Evolutionary conservation across 2,329 filamentous ascomycete species (phyloP).

Genomic region (Xylaria sp.): DNA sequence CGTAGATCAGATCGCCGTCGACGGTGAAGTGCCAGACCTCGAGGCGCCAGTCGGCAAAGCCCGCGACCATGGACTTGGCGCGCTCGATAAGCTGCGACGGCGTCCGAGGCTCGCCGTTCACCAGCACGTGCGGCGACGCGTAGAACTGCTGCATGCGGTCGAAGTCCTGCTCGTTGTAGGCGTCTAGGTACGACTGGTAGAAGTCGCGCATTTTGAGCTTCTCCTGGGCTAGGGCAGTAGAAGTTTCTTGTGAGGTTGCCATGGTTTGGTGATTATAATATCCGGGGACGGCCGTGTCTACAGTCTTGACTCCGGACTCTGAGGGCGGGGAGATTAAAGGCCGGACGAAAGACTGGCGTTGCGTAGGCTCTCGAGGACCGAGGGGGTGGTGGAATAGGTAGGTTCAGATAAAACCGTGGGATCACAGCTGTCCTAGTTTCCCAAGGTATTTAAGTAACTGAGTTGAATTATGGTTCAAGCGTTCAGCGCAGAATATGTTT

Average conservation of each 20-base stretch:
- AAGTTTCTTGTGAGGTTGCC: not conserved
- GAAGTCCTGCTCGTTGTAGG: constrained; percentile 13
- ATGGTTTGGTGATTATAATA: too few relatives aligned
- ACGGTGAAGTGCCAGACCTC: constrained; percentile 22
- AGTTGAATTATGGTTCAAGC: too few relatives aligned
- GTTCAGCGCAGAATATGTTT: too few relatives aligned
- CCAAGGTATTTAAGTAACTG: too few relatives aligned
- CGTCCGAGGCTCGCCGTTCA: constrained; percentile 15
- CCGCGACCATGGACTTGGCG: constrained; percentile 6
- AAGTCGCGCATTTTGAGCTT: constrained; percentile 17
- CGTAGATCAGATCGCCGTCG: constrained; percentile 13
- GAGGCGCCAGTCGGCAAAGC: constrained; percentile 14
- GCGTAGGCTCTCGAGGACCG: too few relatives aligned
- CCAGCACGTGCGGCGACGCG: constrained; percentile 10
- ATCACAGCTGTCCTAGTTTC: too few relatives aligned
- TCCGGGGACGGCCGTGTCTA: too few relatives aligned
- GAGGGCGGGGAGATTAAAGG: too few relatives aligned
- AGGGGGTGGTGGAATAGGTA: too few relatives aligned
- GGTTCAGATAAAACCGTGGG: too few relatives aligned
- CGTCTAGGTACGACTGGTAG: constrained; percentile 21
- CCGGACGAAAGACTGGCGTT: too few relatives aligned
- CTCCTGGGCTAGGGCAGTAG: not conserved
- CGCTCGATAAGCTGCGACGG: constrained; percentile 12
- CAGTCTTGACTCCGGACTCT: too few relatives aligned
- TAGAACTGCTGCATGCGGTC: constrained; percentile 23